These are phyloP conservation scores for Solanum neorickii DNA, from an alignment of 257 asterid species.

Conservation along the genomic window DNA sequence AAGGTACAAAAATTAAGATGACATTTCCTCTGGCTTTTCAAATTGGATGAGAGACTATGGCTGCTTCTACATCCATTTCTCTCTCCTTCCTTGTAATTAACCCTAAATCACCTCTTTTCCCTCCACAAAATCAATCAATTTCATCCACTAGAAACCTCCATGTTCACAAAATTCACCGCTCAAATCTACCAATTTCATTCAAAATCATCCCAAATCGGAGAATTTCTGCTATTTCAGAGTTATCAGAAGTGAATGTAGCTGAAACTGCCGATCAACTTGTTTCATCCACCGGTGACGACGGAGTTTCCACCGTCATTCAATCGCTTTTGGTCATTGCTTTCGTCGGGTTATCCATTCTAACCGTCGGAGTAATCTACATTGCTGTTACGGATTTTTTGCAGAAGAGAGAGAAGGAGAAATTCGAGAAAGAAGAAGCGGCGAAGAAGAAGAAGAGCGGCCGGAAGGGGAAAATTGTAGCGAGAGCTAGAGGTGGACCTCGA, in stretches of 20 bases:
- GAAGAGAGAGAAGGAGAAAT: conserved; percentile 70
- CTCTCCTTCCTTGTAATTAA: background rate
- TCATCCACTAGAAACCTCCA: background rate
- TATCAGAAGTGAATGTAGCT: background rate
- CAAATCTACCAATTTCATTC: background rate
- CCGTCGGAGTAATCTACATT: conserved; percentile 78
- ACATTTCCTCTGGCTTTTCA: background rate
- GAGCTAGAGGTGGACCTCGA: conserved; percentile 54
- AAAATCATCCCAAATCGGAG: background rate
- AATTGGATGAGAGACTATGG: background rate
- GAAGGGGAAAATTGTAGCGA: conserved; percentile 31
- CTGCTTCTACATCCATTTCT: background rate
- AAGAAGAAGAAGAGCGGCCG: conserved; percentile 45
- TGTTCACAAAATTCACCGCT: background rate
- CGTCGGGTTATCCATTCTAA: conserved; percentile 60
- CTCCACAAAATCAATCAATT: background rate
- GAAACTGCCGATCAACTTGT: conserved; percentile 39
- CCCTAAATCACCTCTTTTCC: background rate
- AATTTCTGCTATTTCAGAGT: background rate
- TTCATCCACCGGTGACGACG: conserved; percentile 24
- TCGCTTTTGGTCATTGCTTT: conserved; percentile 59
- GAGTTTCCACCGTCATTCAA: conserved; percentile 29
- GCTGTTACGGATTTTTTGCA: conserved; percentile 76
- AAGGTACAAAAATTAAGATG: background rate
- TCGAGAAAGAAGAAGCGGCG: conserved; percentile 69